Evolutionary conservation across 441 rosid species (phyloP).

Genomic region (Pelargonium myrrhifolium): DNA sequence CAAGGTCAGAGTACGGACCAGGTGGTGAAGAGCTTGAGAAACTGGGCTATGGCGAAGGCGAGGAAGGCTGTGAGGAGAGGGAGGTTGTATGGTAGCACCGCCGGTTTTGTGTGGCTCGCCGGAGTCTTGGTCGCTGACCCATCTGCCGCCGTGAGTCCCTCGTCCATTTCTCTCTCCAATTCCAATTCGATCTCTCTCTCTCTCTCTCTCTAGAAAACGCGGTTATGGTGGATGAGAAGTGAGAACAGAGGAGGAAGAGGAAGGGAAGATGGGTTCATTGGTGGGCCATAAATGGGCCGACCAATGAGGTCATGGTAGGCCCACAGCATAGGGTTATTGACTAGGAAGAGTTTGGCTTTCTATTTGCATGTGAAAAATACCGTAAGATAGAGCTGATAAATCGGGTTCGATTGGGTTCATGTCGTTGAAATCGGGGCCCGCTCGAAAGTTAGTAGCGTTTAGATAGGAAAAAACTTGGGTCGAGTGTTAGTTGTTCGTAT

Average conservation of each 20-base stretch:
- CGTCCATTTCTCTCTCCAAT: conserved; percentile 37
- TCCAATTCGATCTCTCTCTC: background rate
- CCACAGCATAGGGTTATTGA: background rate
- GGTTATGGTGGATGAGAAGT: background rate
- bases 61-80: conserved; percentile 83
- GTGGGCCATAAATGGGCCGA: background rate
- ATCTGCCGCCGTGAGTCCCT: conserved; percentile 59
- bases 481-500: too few species aligned
- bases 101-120: conserved; percentile 27
- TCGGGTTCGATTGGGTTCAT: too few species aligned
- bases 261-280: background rate
- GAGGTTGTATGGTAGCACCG: conserved; percentile 52
- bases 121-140: conserved; percentile 26
- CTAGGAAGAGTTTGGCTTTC: too few species aligned
- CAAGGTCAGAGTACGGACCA: conserved; percentile 39
- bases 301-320: background rate
- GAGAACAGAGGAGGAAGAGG: background rate
- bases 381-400: too few species aligned
- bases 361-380: too few species aligned
- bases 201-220: background rate
- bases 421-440: too few species aligned
- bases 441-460: too few species aligned
- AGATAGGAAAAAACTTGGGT: too few species aligned
- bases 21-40: conserved; percentile 89
- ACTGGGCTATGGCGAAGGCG: conserved; percentile 84